phyloP scores from a whole-genome alignment of 1,139 yeast genomes.

The Suhomyces wounanorum region DNA sequence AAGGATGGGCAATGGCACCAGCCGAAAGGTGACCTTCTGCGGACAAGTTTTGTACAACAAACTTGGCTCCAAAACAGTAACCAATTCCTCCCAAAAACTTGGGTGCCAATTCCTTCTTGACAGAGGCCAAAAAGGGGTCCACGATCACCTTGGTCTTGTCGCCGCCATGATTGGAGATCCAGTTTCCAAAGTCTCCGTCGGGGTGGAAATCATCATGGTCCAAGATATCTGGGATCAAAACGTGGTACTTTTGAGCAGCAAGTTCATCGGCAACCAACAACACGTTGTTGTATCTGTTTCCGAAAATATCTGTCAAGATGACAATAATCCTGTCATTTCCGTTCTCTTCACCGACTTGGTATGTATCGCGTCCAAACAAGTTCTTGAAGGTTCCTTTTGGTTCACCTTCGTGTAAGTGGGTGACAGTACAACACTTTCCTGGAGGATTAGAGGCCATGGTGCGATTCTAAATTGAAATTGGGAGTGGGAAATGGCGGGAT shows the following conservation, averaged over 20 bases:
- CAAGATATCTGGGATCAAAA: slow-evolving; percentile 73
- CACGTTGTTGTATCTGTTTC: slow-evolving; percentile 57
- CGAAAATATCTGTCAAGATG: slow-evolving; percentile 69
- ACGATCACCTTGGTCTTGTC: slow-evolving; percentile 44
- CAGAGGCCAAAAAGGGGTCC: slow-evolving; percentile 43
- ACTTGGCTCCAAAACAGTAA: slow-evolving; percentile 85
- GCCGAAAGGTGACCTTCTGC: slow-evolving; percentile 51
- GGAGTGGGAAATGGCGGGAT: background rate
- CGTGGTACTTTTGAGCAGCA: slow-evolving; percentile 58
- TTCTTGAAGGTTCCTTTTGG: slow-evolving; percentile 46
- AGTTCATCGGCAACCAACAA: slow-evolving; percentile 70
- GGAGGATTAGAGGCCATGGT: slow-evolving; percentile 59
- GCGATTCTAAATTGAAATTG: background rate
- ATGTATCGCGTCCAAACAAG: slow-evolving; percentile 53
- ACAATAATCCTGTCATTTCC: slow-evolving; percentile 53
- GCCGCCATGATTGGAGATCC: slow-evolving; percentile 58
- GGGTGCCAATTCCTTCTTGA: slow-evolving; percentile 50
- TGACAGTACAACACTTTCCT: slow-evolving; percentile 48
- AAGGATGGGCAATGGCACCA: slow-evolving; percentile 82
- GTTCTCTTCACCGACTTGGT: slow-evolving; percentile 52
- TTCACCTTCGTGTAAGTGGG: slow-evolving; percentile 51
- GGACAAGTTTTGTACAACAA: slow-evolving; percentile 54
- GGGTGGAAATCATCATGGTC: slow-evolving; percentile 49
- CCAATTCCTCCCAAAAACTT: slow-evolving; percentile 65
- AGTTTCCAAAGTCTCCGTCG: slow-evolving; percentile 36